Evolutionary conservation across 108 stramenopile species (phyloP), one percentile per base, ranked within the genome.

Genomic region (Pseudonitzschia multistriata): DNA sequence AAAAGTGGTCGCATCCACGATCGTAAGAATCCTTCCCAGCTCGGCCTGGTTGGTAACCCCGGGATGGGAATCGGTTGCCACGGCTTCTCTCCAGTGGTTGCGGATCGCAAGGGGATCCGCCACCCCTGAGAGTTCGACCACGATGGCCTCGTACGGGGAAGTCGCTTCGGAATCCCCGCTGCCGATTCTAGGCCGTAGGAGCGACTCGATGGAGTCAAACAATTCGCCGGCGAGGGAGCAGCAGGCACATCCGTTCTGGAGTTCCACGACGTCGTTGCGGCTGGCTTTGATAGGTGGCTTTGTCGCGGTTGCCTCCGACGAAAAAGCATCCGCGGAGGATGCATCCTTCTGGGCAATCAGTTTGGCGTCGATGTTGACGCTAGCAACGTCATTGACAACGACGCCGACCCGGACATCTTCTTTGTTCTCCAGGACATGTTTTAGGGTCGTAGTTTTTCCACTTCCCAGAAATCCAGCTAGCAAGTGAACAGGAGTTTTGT

Each of bases 351-450:
- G 50, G 22, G 24, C 25, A 25, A 52, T 52, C 24, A 52, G 50
- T 24, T 96, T 96, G 71, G 97, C 95, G 70, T 99, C 99, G 61
- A 99, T 97, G 79, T 99, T 99, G 4, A 99, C 88, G 7, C 76
- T 72, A 6, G 95, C 95, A 39, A 99, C 94, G 67, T 99, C 98
- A 49, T 99, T 99, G 59, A 99, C 97, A 50, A 99, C 89, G 1
- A 97, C 85, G 17, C 96, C 97, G 27, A 97, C 83, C 33, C 77
- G 82, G 30, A 74, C 55, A 10, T 80, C 77, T 55, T 85, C 78
- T n/a, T 70, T 81, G 65, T 91, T 93, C 69, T 91, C 84, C 19
- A 98, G 77, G 21, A 98, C 49, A 71, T 97, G 81, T 67, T 89
- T 82, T 45, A 98, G 81, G 10, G 95, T 87, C 17, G 90, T 92